These are phyloP conservation scores for Verbena officinalis DNA, from an alignment of 257 asterid genomes.

Conservation along the genomic window DNA sequence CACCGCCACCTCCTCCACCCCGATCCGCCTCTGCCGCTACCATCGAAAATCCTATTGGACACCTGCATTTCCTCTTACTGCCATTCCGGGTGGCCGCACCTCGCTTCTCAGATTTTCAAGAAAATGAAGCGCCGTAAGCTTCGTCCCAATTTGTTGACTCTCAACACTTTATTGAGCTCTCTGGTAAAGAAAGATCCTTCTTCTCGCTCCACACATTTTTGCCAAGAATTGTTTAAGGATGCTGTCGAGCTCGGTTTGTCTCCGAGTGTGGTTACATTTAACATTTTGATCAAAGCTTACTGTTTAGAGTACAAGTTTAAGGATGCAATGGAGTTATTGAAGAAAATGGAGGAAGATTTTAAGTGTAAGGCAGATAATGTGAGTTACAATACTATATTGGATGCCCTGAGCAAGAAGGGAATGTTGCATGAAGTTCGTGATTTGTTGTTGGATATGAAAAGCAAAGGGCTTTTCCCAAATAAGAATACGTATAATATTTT, in stretches of 20 bases:
- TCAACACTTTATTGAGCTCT: slow-evolving; percentile 57
- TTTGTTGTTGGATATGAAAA: slow-evolving; percentile 71
- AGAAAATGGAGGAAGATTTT: slow-evolving; percentile 55
- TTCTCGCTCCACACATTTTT: slow-evolving; percentile 43
- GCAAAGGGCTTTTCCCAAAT: slow-evolving; percentile 60
- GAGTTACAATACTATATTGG: slow-evolving; percentile 71
- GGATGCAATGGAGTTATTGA: slow-evolving; percentile 59
- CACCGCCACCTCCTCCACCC: slow-evolving; percentile 84
- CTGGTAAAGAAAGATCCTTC: slow-evolving; percentile 60
- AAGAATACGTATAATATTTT: slow-evolving; percentile 67
- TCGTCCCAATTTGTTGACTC: slow-evolving; percentile 48
- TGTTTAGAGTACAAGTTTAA: slow-evolving; percentile 62
- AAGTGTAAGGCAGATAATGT: slow-evolving; percentile 61
- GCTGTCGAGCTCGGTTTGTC: slow-evolving; percentile 59
- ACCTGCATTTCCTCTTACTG: slow-evolving; percentile 68
- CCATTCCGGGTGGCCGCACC: slow-evolving; percentile 58
- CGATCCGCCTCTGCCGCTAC: slow-evolving; percentile 49
- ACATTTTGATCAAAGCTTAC: slow-evolving; percentile 67
- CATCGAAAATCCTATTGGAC: slow-evolving; percentile 54
- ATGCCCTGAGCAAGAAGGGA: slow-evolving; percentile 71
- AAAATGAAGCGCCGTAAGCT: slow-evolving; percentile 68
- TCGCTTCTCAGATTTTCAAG: slow-evolving; percentile 69
- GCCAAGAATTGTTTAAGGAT: slow-evolving; percentile 66
- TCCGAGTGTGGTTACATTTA: slow-evolving; percentile 66
- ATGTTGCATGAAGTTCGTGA: slow-evolving; percentile 64